Percentiles rank a stretch among this genome's conserved stretches.
These are phyloP conservation scores for Colletotrichum chlorophyti DNA, from an alignment of 2,329 filamentous ascomycete species.

Conservation along the genomic window DNA sequence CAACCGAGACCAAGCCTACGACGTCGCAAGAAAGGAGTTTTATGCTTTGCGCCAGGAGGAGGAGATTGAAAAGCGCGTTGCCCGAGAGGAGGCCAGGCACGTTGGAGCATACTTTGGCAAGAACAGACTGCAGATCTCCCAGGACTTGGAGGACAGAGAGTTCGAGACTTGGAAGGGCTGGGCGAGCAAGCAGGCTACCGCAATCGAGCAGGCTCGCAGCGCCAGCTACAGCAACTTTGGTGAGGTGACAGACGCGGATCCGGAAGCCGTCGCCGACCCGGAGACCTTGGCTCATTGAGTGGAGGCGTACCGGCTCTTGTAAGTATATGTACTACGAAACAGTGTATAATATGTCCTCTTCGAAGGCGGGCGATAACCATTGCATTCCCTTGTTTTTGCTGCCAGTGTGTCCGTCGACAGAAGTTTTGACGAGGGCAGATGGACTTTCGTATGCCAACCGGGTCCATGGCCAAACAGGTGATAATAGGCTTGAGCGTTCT, in stretches of 20 bases:
- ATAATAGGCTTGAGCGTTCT: no score
- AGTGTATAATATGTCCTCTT: constrained; percentile 30
- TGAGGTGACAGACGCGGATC: constrained; percentile 38
- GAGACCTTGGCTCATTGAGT: not conserved
- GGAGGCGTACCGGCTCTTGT: not conserved
- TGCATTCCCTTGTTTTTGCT: not conserved
- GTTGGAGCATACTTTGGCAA: constrained; percentile 91
- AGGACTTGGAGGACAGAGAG: constrained; percentile 79
- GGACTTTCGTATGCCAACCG: no score
- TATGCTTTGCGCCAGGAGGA: constrained; percentile 83
- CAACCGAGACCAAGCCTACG: constrained; percentile 77
- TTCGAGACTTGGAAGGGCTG: constrained; percentile 88
- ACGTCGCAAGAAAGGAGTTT: constrained; percentile 86
- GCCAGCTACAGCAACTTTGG: constrained; percentile 52
- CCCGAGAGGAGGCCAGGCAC: constrained; percentile 84
- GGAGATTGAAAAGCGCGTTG: constrained; percentile 82
- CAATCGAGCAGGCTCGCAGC: constrained; percentile 46
- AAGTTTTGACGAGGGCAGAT: no score
- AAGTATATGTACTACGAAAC: constrained; percentile 21
- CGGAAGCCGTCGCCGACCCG: constrained; percentile 27
- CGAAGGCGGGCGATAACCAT: not conserved
- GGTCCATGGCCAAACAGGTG: no score
- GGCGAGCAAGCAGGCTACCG: constrained; percentile 62
- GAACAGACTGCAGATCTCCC: constrained; percentile 75
- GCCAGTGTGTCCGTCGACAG: no score